phyloP scores from a whole-genome alignment of 164 flowering plant species.

The Berberis thunbergii region DNA sequence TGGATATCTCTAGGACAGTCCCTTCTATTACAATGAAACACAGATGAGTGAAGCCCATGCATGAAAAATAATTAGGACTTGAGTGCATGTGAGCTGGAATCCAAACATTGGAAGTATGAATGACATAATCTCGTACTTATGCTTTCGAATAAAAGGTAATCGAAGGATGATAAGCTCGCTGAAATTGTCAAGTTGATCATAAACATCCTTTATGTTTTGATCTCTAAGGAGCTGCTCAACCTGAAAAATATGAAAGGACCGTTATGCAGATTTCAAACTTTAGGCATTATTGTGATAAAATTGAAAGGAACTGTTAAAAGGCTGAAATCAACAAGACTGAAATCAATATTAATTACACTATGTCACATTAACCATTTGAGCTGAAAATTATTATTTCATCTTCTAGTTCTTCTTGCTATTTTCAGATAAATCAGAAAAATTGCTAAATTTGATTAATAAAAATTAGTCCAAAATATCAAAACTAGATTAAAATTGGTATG shows the following conservation, averaged over 20 bases:
- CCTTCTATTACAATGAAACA: slow-evolving; percentile 20
- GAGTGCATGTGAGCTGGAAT: no score
- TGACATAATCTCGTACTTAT: background rate
- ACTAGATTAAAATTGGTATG: background rate
- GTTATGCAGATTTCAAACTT: background rate
- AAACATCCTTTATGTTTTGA: slow-evolving; percentile 32
- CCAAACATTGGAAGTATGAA: no score
- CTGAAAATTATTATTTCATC: background rate
- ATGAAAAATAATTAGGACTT: no score
- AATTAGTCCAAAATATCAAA: slow-evolving; percentile 36
- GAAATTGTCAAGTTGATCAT: slow-evolving; percentile 56
- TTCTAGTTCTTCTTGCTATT: background rate
- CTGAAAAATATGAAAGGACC: slow-evolving; percentile 23
- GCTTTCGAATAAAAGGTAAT: slow-evolving; percentile 54
- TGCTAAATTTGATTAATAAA: no score
- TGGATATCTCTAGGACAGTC: slow-evolving; percentile 71
- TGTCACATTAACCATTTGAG: background rate
- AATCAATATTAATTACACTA: background rate
- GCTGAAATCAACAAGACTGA: background rate
- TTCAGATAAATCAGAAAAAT: background rate
- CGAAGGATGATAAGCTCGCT: slow-evolving; percentile 53
- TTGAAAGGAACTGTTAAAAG: background rate
- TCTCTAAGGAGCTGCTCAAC: slow-evolving; percentile 59
- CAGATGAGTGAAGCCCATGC: no score
- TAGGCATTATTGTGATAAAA: background rate